Evolutionary conservation across 306 rosid genomes (phyloP).

Genomic region (Cyclanthera cordifolia): DNA sequence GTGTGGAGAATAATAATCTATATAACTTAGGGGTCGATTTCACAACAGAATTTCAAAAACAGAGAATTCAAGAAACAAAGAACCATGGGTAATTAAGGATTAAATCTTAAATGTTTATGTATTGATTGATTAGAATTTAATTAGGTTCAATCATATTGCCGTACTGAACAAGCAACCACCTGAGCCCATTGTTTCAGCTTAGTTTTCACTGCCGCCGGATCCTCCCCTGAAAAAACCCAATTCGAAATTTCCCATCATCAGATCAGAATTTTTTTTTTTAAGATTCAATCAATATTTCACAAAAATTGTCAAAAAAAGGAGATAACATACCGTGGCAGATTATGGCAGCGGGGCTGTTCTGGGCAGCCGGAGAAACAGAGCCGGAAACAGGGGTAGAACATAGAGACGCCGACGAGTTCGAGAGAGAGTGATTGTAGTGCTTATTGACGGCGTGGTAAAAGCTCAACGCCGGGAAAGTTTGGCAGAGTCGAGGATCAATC

Average conservation of each 20-base stretch:
- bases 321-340: conserved; percentile 5
- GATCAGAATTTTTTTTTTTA: too few relatives aligned
- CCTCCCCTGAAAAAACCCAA: conserved; percentile 45
- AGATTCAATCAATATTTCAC: too few relatives aligned
- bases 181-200: conserved; percentile 93
- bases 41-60: neutral
- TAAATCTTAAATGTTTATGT: too few relatives aligned
- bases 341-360: conserved; percentile 29
- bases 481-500: conserved; percentile 49
- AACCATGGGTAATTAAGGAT: neutral
- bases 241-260: neutral
- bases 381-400: conserved; percentile 33
- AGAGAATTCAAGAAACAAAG: neutral
- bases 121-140: neutral
- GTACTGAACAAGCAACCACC: conserved; percentile 90
- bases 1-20: neutral
- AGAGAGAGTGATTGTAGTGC: conserved; percentile 34
- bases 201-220: conserved; percentile 68
- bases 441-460: conserved; percentile 75
- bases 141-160: conserved; percentile 26
- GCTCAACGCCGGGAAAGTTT: conserved; percentile 70
- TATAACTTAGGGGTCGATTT: neutral
- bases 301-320: too few relatives aligned
- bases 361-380: neutral
- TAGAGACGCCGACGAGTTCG: conserved; percentile 17